Conservation (phyloP, 2,329 filamentous ascomycete species). For the Pyrenochaeta sp. region DNA sequence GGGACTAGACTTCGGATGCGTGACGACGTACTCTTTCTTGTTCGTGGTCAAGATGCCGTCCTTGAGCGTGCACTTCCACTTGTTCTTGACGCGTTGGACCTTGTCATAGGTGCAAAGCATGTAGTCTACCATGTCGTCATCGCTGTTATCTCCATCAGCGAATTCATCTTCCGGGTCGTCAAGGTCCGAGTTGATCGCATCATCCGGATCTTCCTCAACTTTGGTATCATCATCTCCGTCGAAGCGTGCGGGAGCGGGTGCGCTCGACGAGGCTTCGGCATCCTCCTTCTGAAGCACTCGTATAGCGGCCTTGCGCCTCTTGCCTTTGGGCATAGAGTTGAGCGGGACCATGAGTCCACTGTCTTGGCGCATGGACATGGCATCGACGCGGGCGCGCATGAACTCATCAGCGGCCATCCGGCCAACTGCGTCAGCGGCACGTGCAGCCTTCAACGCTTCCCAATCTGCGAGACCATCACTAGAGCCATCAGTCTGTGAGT, state of each 20-base stretch:
- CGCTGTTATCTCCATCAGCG: slow-evolving; percentile 83
- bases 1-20: neutral
- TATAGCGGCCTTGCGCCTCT: slow-evolving; percentile 50
- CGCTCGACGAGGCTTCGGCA: slow-evolving; percentile 33
- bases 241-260: slow-evolving; percentile 50
- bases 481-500: slow-evolving; percentile 79
- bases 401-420: slow-evolving; percentile 69
- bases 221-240: slow-evolving; percentile 69
- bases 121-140: slow-evolving; percentile 83
- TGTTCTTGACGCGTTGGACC: slow-evolving; percentile 98
- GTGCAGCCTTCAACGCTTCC: slow-evolving; percentile 66
- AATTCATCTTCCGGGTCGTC: slow-evolving; percentile 90
- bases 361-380: slow-evolving; percentile 72
- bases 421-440: slow-evolving; percentile 59
- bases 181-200: slow-evolving; percentile 97
- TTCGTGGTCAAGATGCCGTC: slow-evolving; percentile 94
- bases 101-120: slow-evolving; percentile 99
- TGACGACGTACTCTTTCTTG: slow-evolving; percentile 76
- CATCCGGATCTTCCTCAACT: slow-evolving; percentile 70
- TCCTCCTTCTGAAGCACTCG: slow-evolving; percentile 64
- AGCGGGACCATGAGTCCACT: slow-evolving; percentile 80
- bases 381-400: slow-evolving; percentile 72
- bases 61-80: slow-evolving; percentile 94
- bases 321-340: slow-evolving; percentile 59
- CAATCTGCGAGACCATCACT: slow-evolving; percentile 66